Percentiles rank a stretch among this genome's conserved stretches.
Evolutionary conservation across 2,329 filamentous ascomycete genomes (phyloP).

Genomic region (Alternaria solani): DNA sequence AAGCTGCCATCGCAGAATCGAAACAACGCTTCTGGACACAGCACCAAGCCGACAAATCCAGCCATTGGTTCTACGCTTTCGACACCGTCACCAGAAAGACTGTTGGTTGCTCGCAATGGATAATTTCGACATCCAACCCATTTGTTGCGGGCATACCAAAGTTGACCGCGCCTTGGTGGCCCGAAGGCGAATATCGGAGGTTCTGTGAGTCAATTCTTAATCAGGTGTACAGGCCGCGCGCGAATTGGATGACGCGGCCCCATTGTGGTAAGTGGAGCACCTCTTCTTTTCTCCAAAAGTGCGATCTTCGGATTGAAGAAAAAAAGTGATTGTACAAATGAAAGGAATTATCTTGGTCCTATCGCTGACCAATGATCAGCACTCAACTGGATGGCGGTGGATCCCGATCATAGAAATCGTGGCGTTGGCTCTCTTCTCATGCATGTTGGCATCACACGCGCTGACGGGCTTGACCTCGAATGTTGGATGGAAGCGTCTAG

Average conservation of each 20-base stretch:
- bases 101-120: conserved; percentile 47
- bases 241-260: conserved; percentile 44
- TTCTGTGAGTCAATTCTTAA: conserved; percentile 47
- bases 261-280: conserved; percentile 42
- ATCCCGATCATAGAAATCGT: conserved; percentile 45
- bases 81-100: conserved; percentile 30
- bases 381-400: conserved; percentile 49
- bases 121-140: conserved; percentile 37
- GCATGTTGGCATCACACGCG: conserved; percentile 42
- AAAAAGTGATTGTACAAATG: background rate
- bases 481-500: conserved; percentile 51
- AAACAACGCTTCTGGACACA: conserved; percentile 44
- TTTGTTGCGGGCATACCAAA: conserved; percentile 39
- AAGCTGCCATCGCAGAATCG: conserved; percentile 37
- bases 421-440: conserved; percentile 50
- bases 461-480: conserved; percentile 46
- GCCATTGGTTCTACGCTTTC: conserved; percentile 46
- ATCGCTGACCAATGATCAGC: conserved; percentile 31
- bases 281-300: conserved; percentile 2
- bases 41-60: conserved; percentile 35
- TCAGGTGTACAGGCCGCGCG: conserved; percentile 42
- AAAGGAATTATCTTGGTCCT: background rate
- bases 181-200: conserved; percentile 42
- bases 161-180: conserved; percentile 47
- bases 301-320: conserved; percentile 1